Evolutionary conservation across 441 rosid genomes (phyloP), one percentile per base, ranked within the genome.

Genomic region (Aleurites moluccanus): DNA sequence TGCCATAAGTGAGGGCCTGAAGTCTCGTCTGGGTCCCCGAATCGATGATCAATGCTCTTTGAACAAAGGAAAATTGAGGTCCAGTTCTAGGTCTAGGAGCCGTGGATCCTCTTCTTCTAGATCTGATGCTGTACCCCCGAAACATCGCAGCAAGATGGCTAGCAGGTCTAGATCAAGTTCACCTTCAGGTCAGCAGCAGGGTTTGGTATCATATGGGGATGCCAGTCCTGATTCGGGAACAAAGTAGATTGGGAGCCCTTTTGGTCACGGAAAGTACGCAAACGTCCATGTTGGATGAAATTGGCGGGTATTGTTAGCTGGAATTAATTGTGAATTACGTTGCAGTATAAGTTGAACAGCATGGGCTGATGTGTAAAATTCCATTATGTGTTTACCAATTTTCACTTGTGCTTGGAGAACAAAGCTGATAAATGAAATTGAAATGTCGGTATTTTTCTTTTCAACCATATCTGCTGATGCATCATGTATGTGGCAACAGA

Each of bases 121-220:
- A 67, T 84, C 94, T 6, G 76, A 64, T 80, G 79, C 73, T 70
- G 73, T 76, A 3, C 81, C 85, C 49, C 80, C 71, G 44, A 84
- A 78, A 67, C 81, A 49, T 27, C 76, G 30, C 27, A 69, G 75
- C 62, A 80, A 77, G 74, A 72, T 64, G 63, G 74, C 84, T 28
- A 73, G 76, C 79, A 84, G 77, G 65, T 90, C 97, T 53, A 78
- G 76, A 49, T 86, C 96, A 75, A 85, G 85, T 74, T 91, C 97
- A 13, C 91, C 91, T 21, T 61, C 92, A 18, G 93, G 84, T 60
- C 88, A 81, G 70, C 88, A 81, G 70, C 83, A 85, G 76, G 91
- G 97, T 55, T 78, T 95, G 83, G 98, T 95, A 73, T 90, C 92
- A 64, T 93, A 92, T 78, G 93, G 88, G 45, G 98, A 95, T 72